These are phyloP conservation scores for Zizania palustris DNA, from an alignment of 202 grass and related monocot species.

Conservation along the genomic window DNA sequence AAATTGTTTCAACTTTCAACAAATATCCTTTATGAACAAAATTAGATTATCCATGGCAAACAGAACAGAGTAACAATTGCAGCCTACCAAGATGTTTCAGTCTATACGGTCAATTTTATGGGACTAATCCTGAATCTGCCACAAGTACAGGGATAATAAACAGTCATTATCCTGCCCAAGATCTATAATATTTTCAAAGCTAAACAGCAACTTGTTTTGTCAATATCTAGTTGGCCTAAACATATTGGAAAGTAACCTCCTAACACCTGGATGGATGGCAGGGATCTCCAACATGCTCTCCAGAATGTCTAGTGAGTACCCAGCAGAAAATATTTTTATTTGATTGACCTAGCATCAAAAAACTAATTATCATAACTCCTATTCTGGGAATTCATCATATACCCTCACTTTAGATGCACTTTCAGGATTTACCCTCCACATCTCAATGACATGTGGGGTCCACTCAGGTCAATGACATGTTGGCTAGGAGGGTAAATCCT, in stretches of 20 bases:
- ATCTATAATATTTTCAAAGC: not conserved
- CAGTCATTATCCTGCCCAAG: not conserved
- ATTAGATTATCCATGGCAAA: slow-evolving; percentile 17
- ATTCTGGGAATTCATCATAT: no score
- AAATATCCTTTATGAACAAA: not conserved
- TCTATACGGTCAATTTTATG: not conserved
- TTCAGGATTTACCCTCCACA: no score
- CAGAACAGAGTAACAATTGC: slow-evolving; percentile 1
- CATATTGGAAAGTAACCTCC: slow-evolving; percentile 10
- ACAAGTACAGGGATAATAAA: not conserved
- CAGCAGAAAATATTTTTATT: not conserved
- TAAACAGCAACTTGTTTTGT: not conserved
- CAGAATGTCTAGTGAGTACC: not conserved
- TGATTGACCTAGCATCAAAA: not conserved
- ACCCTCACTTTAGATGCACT: no score
- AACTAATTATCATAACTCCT: not conserved
- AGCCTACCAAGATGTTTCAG: not conserved
- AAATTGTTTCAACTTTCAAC: slow-evolving; percentile 7
- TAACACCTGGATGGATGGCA: not conserved
- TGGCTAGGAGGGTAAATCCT: no score
- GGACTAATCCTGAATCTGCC: not conserved
- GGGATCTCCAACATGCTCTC: not conserved
- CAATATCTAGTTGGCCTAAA: slow-evolving; percentile 29
- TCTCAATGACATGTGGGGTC: no score
- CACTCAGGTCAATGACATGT: no score